A percentile compares a stretch with the other conserved stretches of the same genome.
Conservation (phyloP, 1,284 basidiomycete species). For the Puccinia polysora region DNA sequence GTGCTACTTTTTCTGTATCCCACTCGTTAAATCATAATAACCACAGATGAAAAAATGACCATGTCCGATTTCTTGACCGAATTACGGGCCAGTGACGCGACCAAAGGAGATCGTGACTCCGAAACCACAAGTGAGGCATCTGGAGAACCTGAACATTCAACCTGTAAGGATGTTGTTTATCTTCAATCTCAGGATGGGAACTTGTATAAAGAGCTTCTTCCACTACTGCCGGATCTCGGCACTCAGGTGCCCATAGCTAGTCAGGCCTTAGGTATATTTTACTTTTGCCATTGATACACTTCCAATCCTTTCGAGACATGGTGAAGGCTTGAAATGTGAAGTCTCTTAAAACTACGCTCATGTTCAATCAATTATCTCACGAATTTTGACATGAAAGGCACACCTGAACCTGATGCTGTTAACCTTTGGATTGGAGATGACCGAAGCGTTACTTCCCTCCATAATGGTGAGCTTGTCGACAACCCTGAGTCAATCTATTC, state of each 20-base stretch:
- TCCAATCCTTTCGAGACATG: background rate
- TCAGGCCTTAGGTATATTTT: slow-evolving; percentile 65
- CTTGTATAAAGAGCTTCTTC: slow-evolving; percentile 64
- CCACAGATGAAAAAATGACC: slow-evolving; percentile 62
- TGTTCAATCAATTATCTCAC: background rate
- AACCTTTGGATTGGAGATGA: slow-evolving; percentile 84
- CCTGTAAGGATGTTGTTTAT: slow-evolving; percentile 58
- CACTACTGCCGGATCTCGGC: slow-evolving; percentile 63
- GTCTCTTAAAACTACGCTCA: too few species aligned
- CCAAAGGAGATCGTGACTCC: slow-evolving; percentile 12
- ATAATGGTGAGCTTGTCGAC: slow-evolving; percentile 68
- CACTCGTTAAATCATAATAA: background rate
- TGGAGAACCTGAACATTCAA: slow-evolving; percentile 52
- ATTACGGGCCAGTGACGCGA: slow-evolving; percentile 50
- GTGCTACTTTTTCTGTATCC: background rate
- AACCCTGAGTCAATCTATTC: background rate
- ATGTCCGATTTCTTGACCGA: slow-evolving; percentile 61
- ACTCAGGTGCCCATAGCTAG: slow-evolving; percentile 67
- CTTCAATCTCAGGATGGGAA: slow-evolving; percentile 90
- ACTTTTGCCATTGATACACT: slow-evolving; percentile 20
- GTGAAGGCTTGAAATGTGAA: too few species aligned
- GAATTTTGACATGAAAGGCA: background rate
- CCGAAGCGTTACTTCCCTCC: slow-evolving; percentile 72
- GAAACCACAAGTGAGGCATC: slow-evolving; percentile 2
- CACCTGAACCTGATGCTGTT: slow-evolving; percentile 68